Percentiles rank a stretch among this genome's conserved stretches.
phyloP scores from a whole-genome alignment of 768 basidiomycete species.

The Termitomyces sp. region DNA sequence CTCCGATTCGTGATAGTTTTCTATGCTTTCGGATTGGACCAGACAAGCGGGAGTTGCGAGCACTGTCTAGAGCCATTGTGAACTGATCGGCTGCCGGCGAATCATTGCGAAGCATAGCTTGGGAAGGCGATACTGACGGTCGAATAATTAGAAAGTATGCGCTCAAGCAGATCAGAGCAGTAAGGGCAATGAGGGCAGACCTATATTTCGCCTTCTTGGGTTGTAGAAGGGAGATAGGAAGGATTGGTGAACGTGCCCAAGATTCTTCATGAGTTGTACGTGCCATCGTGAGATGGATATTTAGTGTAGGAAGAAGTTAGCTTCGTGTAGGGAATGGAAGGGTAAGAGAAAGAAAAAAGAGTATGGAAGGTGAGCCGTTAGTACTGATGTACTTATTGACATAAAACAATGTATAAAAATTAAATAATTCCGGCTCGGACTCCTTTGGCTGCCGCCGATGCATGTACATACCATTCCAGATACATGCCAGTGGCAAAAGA shows the following conservation, averaged over 20 bases:
- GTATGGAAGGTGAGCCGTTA: no score
- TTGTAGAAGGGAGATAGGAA: constrained; percentile 28
- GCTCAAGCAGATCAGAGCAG: constrained; percentile 49
- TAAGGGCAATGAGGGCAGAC: constrained; percentile 53
- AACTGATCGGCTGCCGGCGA: constrained; percentile 32
- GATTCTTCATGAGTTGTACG: constrained; percentile 33
- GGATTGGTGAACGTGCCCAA: constrained; percentile 16
- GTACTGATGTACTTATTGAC: not conserved
- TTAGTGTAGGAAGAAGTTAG: not conserved
- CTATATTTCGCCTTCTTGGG: constrained; percentile 51
- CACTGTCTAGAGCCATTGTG: constrained; percentile 32
- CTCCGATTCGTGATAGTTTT: constrained; percentile 23
- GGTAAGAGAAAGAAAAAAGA: not conserved
- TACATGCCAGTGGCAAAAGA: no score
- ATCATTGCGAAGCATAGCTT: constrained; percentile 31
- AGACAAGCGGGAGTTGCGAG: constrained; percentile 33
- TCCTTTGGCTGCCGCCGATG: not conserved
- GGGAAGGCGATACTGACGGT: constrained; percentile 37
- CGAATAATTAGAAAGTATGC: constrained; percentile 57
- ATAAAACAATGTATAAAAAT: no score
- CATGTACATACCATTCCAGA: not conserved
- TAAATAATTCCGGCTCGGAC: not conserved
- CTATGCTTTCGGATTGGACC: constrained; percentile 21
- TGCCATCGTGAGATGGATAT: constrained; percentile 20
- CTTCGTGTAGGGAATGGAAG: not conserved